Base-by-base conservation (phyloP, 2,329 filamentous ascomycete species). In the Arthrinium puccinioides region DNA sequence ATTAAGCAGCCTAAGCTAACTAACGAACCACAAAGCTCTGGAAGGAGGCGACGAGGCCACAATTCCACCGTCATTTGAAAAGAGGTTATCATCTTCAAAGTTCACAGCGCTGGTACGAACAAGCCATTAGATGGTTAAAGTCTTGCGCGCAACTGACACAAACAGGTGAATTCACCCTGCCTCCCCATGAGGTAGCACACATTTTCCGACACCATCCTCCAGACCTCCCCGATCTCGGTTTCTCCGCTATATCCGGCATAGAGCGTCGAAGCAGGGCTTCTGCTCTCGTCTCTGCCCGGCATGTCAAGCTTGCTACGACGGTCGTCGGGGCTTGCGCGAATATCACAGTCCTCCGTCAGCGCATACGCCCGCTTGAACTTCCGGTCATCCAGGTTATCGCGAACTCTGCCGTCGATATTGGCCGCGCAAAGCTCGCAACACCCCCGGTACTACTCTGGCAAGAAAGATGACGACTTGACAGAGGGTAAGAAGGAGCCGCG, bases 291-390 rank as follows among this genome's bases (percentile, higher is more conserved):
- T 45, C 29, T 45, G 53, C 47, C 50, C 51, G 43, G 29, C 44
- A 59, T 59, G 56, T 57, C 56, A 42, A 52, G 48, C 49, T 45
- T 57, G 42, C 35, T 57, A 36, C 49, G 55, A 44, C 52, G 51
- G 44, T 53, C 55, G 37, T 43, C 50, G 36, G 45, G 50, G 38
- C 40, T 57, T 35, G 46, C 47, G 42, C 51, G 51, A 33, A 35
- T 52, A 32, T 45, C 55, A 31, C 44, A 38, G 29, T 38, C 46
- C 26, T 51, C 53, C 21, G 38, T 55, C 33, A 43, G 31, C 40
- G 37, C 44, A 21, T 39, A 48, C 9, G 21, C 51, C 14, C 54
- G 53, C 19, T 46, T 49, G 20, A 52, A 31, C 32, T 36, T 52
- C 36, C 50, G 51, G 27, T 45, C 48, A 19, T 34, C 50, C 4